Percentiles rank a stretch among this genome's conserved stretches.
phyloP scores from a whole-genome alignment of 73 alveolate genomes.

The Tetrahymena thermophila region DNA sequence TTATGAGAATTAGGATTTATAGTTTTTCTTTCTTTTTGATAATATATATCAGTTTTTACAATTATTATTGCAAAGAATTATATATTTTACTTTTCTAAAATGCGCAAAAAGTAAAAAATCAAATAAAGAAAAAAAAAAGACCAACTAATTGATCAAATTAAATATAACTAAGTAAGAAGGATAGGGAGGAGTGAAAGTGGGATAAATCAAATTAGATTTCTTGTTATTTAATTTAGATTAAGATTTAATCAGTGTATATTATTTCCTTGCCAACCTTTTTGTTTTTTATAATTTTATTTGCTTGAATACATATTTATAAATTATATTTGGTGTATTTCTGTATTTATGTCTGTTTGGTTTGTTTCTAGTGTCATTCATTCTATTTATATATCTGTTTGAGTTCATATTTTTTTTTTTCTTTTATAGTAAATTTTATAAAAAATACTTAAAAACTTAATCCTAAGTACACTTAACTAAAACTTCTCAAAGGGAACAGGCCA shows the following conservation, averaged over 20 bases:
- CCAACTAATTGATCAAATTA: neutral
- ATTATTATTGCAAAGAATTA: neutral
- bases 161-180: neutral
- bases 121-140: neutral
- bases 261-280: neutral
- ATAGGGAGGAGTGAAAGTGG: neutral
- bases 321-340: neutral
- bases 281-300: neutral
- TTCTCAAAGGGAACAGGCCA: neutral
- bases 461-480: neutral
- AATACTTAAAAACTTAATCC: neutral
- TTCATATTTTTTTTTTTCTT: too few relatives aligned
- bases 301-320: neutral
- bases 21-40: neutral
- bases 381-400: too few relatives aligned
- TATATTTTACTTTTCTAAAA: neutral
- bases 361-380: too few relatives aligned
- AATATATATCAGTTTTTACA: neutral
- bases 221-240: neutral
- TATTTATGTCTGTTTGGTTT: too few relatives aligned
- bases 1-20: neutral
- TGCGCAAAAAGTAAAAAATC: neutral
- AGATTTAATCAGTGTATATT: neutral
- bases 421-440: neutral
- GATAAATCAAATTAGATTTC: neutral